Evolutionary conservation across 257 asterid genomes (phyloP).

Genomic region (Gardenia jasminoides): DNA sequence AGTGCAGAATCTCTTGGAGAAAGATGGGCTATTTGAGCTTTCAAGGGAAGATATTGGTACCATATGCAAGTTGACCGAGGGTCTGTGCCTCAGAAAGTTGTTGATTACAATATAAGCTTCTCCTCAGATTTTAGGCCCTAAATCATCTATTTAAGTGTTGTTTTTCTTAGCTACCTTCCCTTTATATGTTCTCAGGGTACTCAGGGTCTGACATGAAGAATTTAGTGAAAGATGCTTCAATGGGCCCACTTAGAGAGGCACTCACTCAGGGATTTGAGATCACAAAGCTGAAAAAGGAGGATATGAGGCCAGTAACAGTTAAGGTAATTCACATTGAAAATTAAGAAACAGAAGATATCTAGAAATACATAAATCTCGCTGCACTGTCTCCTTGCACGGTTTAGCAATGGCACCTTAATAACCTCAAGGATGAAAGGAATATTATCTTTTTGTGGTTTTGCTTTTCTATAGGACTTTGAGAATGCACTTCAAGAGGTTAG

Average conservation of each 20-base stretch:
- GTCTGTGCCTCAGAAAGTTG: slow-evolving; percentile 34
- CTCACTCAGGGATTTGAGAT: slow-evolving; percentile 74
- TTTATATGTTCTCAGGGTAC: slow-evolving; percentile 55
- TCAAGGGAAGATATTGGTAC: slow-evolving; percentile 63
- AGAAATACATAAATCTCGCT: background rate
- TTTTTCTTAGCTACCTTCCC: background rate
- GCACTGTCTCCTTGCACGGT: background rate
- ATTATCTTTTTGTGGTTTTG: slow-evolving; percentile 1
- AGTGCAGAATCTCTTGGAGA: slow-evolving; percentile 70
- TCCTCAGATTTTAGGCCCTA: slow-evolving; percentile 13
- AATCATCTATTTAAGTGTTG: slow-evolving; percentile 7
- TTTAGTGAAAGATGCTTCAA: slow-evolving; percentile 96
- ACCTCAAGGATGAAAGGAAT: background rate
- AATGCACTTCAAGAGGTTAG: slow-evolving; percentile 87
- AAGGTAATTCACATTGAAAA: slow-evolving; percentile 44
- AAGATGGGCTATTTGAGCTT: slow-evolving; percentile 84
- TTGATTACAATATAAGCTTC: slow-evolving; percentile 14
- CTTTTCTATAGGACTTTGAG: slow-evolving; percentile 69
- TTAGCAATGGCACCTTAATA: background rate
- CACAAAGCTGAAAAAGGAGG: slow-evolving; percentile 84
- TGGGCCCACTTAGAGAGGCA: slow-evolving; percentile 98
- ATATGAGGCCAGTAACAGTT: slow-evolving; percentile 78
- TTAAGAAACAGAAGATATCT: background rate
- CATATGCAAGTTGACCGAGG: slow-evolving; percentile 81
- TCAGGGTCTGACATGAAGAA: slow-evolving; percentile 99